Conservation (phyloP, 2,329 filamentous ascomycete genomes). For the Leptographium wingfieldii region DNA sequence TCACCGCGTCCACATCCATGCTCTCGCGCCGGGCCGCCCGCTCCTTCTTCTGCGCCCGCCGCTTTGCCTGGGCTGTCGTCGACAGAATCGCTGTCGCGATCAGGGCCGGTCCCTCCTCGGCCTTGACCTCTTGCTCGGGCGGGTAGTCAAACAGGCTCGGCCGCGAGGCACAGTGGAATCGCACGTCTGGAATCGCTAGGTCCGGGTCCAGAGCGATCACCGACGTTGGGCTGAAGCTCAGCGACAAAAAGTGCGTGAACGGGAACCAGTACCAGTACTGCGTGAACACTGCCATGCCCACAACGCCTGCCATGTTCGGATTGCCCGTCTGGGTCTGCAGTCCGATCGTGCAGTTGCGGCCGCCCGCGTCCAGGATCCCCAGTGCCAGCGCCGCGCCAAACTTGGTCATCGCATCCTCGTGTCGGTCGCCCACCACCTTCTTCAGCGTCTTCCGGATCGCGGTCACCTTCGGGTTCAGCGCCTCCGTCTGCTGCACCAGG, state of each 20-base stretch:
- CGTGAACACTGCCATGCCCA: constrained; percentile 95
- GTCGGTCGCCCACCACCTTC: constrained; percentile 87
- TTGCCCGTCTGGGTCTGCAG: constrained; percentile 97
- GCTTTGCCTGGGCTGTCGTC: constrained; percentile 93
- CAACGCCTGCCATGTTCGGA: constrained; percentile 95
- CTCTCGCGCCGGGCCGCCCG: constrained; percentile 78
- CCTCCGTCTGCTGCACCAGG: constrained; percentile 97
- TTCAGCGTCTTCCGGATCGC: constrained; percentile 84
- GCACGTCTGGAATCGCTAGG: constrained; percentile 84
- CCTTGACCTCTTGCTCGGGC: constrained; percentile 88
- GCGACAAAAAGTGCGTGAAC: constrained; percentile 89
- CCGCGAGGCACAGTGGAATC: constrained; percentile 88
- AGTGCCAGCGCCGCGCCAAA: constrained; percentile 90
- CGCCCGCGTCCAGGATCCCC: constrained; percentile 95
- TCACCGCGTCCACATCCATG: constrained; percentile 82
- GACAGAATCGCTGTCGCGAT: constrained; percentile 93
- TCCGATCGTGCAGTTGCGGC: constrained; percentile 95
- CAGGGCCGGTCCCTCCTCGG: constrained; percentile 83
- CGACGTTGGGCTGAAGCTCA: constrained; percentile 93
- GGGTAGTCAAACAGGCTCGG: constrained; percentile 97
- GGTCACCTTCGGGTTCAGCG: constrained; percentile 93
- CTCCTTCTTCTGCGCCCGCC: constrained; percentile 88
- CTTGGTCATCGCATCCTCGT: constrained; percentile 99
- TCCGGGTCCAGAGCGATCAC: constrained; percentile 92
- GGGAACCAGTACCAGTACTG: constrained; percentile 99